Base-by-base conservation (phyloP, 805 yeast genomes). In the Candida hungchunana region DNA sequence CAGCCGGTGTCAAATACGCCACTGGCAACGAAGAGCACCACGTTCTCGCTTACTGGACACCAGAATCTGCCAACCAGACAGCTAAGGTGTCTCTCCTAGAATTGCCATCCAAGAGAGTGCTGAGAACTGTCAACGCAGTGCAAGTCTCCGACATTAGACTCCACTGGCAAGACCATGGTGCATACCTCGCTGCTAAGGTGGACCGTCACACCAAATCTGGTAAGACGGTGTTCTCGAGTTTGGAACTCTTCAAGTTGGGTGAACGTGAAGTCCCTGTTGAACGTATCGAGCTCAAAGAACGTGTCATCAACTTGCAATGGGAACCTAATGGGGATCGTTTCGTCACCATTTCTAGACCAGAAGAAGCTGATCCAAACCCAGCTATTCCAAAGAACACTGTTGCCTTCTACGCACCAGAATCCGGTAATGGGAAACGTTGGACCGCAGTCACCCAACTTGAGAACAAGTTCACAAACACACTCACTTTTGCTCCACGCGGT, bases 121-220 rank as follows among this genome's bases (percentile, higher is more conserved):
- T 93, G 43, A 84, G 97, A 74, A 84, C 96, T 41, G 81, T 90
- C 51, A 89, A 90, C 64, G 71, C 93, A 64, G 88, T 93, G 72
- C 96, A 93, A 66, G 98, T 93, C 34, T 75, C 87, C 39, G 90
- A 83, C 57, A 87, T 93, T 65, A 75, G 81, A 55, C 66, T 93
- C 67, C 87, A 80, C 71, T 93, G 99, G 99, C 97, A 93, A 66
- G 80, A 77, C 47, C 79, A 83, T 50, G 87, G 86, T 46, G 80
- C 78, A 52, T 82, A 69, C 60, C 67, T 93, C 58, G 86, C 96
- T 67, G 94, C 89, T 57, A 87, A 85, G 68, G 96, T 93, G 50
- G 96, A 89, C 63, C 86, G 97, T 66, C 96, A 88, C 66, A 86
- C 97, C 39, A 93, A 93, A 65, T 82, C 96, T 32, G 85, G 82